Evolutionary conservation across 2,329 filamentous ascomycete genomes (phyloP).

Genomic region (Colletotrichum sp.): DNA sequence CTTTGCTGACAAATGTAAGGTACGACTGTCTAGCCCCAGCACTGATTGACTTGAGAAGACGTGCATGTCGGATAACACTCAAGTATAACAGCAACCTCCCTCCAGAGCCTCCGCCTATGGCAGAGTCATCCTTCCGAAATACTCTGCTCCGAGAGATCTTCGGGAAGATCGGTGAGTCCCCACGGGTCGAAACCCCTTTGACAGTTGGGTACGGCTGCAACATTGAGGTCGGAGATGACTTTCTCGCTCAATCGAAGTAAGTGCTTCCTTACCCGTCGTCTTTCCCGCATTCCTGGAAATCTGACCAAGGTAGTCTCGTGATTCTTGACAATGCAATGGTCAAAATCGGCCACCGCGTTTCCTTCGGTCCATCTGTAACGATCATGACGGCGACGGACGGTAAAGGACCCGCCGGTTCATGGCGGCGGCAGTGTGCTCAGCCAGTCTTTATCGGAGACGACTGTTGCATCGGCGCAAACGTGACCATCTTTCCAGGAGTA

Average conservation of each 20-base stretch:
- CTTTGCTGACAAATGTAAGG: not conserved
- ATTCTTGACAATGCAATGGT: not conserved
- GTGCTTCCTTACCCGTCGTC: not conserved
- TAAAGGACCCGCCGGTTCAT: fast-evolving
- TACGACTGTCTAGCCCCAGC: not conserved
- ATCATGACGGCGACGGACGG: not conserved
- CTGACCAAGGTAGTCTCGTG: not conserved
- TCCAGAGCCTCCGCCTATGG: not conserved
- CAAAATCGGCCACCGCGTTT: not conserved
- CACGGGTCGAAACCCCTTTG: not conserved
- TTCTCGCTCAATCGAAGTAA: not conserved
- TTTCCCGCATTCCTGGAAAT: fast-evolving
- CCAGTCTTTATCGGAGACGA: not conserved
- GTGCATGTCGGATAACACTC: not conserved
- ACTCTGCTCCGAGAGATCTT: not conserved
- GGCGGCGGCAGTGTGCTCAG: not conserved
- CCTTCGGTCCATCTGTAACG: not conserved
- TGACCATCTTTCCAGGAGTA: not conserved
- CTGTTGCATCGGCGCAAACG: not conserved
- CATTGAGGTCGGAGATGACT: not conserved
- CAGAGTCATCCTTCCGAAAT: not conserved
- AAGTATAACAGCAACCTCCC: not conserved
- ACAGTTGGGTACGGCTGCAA: not conserved
- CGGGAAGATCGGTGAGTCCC: not conserved
- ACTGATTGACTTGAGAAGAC: not conserved